These are phyloP conservation scores for Alternaria ethzedia DNA, from an alignment of 2,329 filamentous ascomycete genomes.

Conservation along the genomic window DNA sequence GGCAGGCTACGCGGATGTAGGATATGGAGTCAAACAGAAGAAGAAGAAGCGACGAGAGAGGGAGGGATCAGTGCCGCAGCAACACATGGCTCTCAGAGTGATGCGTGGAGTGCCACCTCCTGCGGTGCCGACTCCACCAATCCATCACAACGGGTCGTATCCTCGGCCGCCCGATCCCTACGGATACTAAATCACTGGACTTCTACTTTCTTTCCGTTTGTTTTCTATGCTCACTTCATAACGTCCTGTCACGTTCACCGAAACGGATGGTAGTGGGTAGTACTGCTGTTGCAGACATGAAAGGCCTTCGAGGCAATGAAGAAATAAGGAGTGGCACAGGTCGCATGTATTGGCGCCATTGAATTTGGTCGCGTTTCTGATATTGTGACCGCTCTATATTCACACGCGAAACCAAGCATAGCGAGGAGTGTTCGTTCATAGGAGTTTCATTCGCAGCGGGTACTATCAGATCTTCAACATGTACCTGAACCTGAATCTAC, in stretches of 20 bases:
- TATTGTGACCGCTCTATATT: background rate
- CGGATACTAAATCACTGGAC: slow-evolving; percentile 12
- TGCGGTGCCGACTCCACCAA: slow-evolving; percentile 42
- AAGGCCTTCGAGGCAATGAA: background rate
- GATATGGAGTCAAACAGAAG: slow-evolving; percentile 39
- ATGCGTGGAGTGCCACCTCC: slow-evolving; percentile 38
- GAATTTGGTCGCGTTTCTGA: background rate
- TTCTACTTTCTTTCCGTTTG: background rate
- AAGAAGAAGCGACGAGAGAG: slow-evolving; percentile 44
- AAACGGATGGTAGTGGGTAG: background rate
- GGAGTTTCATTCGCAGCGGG: background rate
- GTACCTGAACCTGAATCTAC: background rate
- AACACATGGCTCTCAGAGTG: slow-evolving; percentile 26
- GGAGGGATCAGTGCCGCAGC: slow-evolving; percentile 35
- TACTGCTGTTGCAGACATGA: background rate
- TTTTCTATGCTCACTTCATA: background rate
- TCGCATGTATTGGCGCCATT: slow-evolving; percentile 16
- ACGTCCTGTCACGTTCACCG: background rate
- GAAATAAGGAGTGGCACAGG: background rate
- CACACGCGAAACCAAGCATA: slow-evolving; percentile 30
- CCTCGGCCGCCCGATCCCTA: slow-evolving; percentile 33
- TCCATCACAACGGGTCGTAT: slow-evolving; percentile 35
- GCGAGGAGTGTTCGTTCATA: slow-evolving; percentile 29
- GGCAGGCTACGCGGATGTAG: slow-evolving; percentile 47
- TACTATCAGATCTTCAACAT: background rate